Base-by-base conservation (phyloP, 495 filamentous ascomycete species). In the Trichocladium uniseriatum region DNA sequence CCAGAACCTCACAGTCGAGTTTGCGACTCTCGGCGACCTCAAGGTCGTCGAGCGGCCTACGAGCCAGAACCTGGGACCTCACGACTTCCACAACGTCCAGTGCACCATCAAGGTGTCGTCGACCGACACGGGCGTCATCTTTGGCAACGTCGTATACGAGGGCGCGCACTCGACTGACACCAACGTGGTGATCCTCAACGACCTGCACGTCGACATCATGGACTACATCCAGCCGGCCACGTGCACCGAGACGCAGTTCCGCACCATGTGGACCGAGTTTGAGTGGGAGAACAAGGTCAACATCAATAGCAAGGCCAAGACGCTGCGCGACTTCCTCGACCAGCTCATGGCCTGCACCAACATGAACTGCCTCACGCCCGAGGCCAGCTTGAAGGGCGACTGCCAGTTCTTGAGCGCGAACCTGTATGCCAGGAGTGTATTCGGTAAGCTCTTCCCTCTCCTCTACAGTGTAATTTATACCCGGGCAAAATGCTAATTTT, bases 261-360 rank as follows among this genome's bases (percentile, higher is more conserved):
- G 94, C 31, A 94, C 89, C 19, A 99, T 99, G 94, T 99, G 94
- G 94, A 97, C 94, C 28, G 94, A 99, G 61, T 99, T 99, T 53
- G 94, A 99, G 68, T 99, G 94, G 94, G 94, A 99, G 76, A 99
- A 99, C 74, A 99, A 99, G 79, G 92, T 99, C 61, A 97, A 97
- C 71, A 97, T 97, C 71, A 95, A 94, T 67, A 89, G 86, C 55
- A 95, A 96, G 74, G 89, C 88, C 55, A 94, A 94, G 77, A 84
- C 74, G 24, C 74, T 99, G 45, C 79, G 94, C 39, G 90, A 94
- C 9, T 99, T 97, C 79, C 72, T 99, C 48, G 82, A 87, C 57
- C 86, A 94, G 61, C 74, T 99, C 56, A 96, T 96, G 94, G 87
- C 89, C 38, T 89, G 82, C 64, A 99, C 94, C 40, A 97, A 97